These are phyloP conservation scores for Tilletiaria anomala DNA, from an alignment of 1,284 basidiomycete species.

Conservation along the genomic window DNA sequence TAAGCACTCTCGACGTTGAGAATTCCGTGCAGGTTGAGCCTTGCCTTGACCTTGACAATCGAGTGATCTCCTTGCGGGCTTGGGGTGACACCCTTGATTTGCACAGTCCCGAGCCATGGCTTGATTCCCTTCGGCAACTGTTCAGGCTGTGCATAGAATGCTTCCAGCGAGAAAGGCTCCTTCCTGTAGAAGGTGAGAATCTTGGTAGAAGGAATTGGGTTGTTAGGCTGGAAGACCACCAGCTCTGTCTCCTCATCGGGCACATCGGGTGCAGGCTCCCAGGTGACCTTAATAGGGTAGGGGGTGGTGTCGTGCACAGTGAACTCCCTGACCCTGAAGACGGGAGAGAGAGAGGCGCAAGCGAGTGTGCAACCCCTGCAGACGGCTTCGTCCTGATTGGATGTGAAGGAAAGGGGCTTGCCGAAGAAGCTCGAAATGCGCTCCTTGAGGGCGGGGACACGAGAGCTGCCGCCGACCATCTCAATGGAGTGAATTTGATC, in stretches of 20 bases:
- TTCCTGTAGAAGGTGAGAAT: slow-evolving; percentile 40
- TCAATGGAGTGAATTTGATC: slow-evolving; percentile 36
- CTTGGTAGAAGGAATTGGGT: slow-evolving; percentile 39
- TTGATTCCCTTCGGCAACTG: slow-evolving; percentile 30
- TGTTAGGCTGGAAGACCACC: slow-evolving; percentile 37
- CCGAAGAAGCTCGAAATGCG: slow-evolving; percentile 28
- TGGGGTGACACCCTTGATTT: slow-evolving; percentile 35
- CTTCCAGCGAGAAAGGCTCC: slow-evolving; percentile 36
- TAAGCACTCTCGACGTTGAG: slow-evolving; percentile 38
- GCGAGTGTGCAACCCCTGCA: slow-evolving; percentile 37
- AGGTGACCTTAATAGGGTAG: slow-evolving; percentile 39
- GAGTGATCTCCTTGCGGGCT: slow-evolving; percentile 36
- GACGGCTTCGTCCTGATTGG: slow-evolving; percentile 38
- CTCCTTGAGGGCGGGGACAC: slow-evolving; percentile 37
- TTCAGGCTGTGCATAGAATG: slow-evolving; percentile 27
- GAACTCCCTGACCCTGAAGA: slow-evolving; percentile 38
- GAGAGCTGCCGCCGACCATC: slow-evolving; percentile 36
- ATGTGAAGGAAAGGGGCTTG: slow-evolving; percentile 31
- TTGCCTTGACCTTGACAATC: slow-evolving; percentile 39
- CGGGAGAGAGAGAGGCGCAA: slow-evolving; percentile 37
- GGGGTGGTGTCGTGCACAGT: slow-evolving; percentile 34
- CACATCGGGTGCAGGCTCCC: slow-evolving; percentile 35
- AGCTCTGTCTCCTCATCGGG: slow-evolving; percentile 39
- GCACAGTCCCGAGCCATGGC: slow-evolving; percentile 34
- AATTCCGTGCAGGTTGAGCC: slow-evolving; percentile 37